Evolutionary conservation across 2,329 filamentous ascomycete species (phyloP).

Genomic region (Nannizzia gypsea): DNA sequence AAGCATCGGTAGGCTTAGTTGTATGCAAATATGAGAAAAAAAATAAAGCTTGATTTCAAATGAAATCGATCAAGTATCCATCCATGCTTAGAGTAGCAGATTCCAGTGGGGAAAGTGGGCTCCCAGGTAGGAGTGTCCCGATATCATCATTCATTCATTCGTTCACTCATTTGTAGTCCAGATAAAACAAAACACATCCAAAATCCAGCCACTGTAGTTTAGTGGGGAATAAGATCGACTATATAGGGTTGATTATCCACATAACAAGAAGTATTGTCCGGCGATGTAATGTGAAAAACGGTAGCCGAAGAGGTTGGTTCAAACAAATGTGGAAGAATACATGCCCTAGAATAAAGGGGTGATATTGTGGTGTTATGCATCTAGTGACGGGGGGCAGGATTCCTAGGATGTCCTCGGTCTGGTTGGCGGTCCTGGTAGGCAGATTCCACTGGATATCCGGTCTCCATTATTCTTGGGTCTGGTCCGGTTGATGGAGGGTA

Average conservation of each 20-base stretch:
- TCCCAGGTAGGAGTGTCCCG: background rate
- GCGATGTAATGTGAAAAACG: background rate
- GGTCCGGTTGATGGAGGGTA: slow-evolving; percentile 32
- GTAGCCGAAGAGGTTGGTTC: background rate
- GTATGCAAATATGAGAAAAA: background rate
- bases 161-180: background rate
- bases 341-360: background rate
- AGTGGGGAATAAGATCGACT: background rate
- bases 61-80: background rate
- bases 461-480: slow-evolving; percentile 31
- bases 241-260: background rate
- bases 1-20: background rate
- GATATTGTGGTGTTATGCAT: background rate
- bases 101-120: background rate
- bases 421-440: slow-evolving; percentile 19
- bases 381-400: slow-evolving; percentile 28
- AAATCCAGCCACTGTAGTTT: background rate
- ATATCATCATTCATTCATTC: background rate
- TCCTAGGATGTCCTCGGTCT: slow-evolving; percentile 31
- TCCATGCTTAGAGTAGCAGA: background rate
- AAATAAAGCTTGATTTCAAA: background rate
- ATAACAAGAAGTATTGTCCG: background rate
- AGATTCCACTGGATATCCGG: slow-evolving; percentile 33
- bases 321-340: background rate
- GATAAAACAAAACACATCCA: background rate